Conservation (phyloP, 306 rosid species). For the Pyrus betulifolia region DNA sequence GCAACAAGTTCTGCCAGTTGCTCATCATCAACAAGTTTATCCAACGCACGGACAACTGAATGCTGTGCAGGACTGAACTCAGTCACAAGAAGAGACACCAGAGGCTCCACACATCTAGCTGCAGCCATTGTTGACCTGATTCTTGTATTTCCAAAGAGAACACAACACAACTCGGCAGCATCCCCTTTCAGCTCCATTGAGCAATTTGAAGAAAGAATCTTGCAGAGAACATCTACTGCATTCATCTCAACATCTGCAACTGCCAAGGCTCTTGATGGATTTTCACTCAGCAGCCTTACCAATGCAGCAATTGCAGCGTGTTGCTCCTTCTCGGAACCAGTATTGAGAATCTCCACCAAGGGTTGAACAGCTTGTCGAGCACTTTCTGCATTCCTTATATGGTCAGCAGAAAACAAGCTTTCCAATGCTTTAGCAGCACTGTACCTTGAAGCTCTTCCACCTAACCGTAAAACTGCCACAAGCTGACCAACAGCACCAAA, state of each 20-base stretch:
- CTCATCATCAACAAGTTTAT: conserved; percentile 95
- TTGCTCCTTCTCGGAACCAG: conserved; percentile 93
- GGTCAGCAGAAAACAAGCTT: conserved; percentile 94
- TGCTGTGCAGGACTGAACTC: conserved; percentile 85
- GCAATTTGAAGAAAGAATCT: conserved; percentile 84
- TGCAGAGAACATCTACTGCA: conserved; percentile 97
- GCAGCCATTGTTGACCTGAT: conserved; percentile 95
- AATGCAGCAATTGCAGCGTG: conserved; percentile 98
- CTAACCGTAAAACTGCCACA: conserved; percentile 93
- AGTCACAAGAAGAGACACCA: conserved; percentile 80
- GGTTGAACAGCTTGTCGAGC: conserved; percentile 97
- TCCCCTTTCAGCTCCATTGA: conserved; percentile 91
- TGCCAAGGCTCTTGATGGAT: conserved; percentile 90
- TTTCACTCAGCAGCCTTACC: conserved; percentile 88
- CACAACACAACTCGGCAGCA: conserved; percentile 93
- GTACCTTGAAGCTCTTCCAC: conserved; percentile 92
- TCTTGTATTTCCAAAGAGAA: conserved; percentile 92
- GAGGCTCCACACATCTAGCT: conserved; percentile 90
- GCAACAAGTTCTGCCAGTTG: conserved; percentile 96
- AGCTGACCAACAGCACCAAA: conserved; percentile 95
- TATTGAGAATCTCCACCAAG: conserved; percentile 93
- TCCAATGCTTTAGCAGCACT: conserved; percentile 98
- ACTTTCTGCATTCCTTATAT: conserved; percentile 87
- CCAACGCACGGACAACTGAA: conserved; percentile 88
- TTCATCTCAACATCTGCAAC: conserved; percentile 99